Percentiles rank a stretch among this genome's conserved stretches.
Conservation (phyloP, 192 early-diverging fungal genomes). For the Coemansia sp. region DNA sequence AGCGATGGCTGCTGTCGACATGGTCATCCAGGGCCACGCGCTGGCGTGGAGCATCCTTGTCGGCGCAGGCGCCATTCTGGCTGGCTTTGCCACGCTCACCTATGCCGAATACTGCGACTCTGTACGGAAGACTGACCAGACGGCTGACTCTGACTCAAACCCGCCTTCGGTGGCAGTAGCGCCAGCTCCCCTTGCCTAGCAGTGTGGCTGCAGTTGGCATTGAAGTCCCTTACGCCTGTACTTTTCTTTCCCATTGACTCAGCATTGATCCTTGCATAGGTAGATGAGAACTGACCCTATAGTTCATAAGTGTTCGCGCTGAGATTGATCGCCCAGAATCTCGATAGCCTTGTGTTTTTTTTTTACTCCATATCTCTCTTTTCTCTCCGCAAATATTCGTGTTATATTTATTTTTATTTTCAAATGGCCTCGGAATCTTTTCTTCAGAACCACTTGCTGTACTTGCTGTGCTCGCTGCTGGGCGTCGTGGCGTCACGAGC, state of each 20-base stretch:
- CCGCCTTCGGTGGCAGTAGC: neutral
- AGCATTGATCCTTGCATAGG: too few relatives aligned
- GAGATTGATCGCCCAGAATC: neutral
- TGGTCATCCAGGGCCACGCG: slow-evolving; percentile 57
- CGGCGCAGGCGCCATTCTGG: slow-evolving; percentile 61
- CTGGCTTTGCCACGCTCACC: slow-evolving; percentile 61
- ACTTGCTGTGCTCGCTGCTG: slow-evolving; percentile 48
- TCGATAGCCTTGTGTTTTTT: neutral
- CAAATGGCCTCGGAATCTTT: slow-evolving; percentile 34
- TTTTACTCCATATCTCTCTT: neutral
- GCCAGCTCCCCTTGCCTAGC: neutral
- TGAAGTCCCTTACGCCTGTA: neutral
- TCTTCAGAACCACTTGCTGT: slow-evolving; percentile 55
- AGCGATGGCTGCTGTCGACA: slow-evolving; percentile 65
- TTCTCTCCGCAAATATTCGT: neutral
- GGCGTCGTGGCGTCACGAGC: slow-evolving; percentile 35
- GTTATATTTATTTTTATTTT: neutral
- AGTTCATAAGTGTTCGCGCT: neutral
- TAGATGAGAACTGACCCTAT: too few relatives aligned
- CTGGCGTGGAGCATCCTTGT: slow-evolving; percentile 59
- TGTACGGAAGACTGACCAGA: slow-evolving; percentile 25
- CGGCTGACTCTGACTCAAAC: neutral
- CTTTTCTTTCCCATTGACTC: neutral
- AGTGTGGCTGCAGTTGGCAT: neutral
- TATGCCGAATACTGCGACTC: slow-evolving; percentile 50